Percentiles rank a stretch among this genome's conserved stretches.
Evolutionary conservation across 2,329 filamentous ascomycete species (phyloP).

Genomic region (Graphilbum fragrans): DNA sequence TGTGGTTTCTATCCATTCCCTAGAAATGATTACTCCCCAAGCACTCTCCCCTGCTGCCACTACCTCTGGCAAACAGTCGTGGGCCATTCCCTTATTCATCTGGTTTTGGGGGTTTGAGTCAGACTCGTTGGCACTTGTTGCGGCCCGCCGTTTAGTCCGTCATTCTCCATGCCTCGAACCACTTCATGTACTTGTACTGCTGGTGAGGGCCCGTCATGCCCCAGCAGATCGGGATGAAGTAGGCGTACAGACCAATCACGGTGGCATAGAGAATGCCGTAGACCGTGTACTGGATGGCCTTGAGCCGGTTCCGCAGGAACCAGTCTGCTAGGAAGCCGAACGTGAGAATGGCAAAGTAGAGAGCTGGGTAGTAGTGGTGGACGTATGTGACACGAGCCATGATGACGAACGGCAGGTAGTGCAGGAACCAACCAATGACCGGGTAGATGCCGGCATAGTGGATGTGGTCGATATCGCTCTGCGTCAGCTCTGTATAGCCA

Average conservation of each 20-base stretch:
- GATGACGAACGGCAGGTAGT: slow-evolving; percentile 89
- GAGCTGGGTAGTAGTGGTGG: slow-evolving; percentile 96
- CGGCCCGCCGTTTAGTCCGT: slow-evolving; percentile 51
- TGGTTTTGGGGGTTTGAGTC: too few relatives aligned
- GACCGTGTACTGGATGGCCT: slow-evolving; percentile 51
- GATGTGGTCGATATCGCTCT: slow-evolving; percentile 78
- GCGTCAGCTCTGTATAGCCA: slow-evolving; percentile 73
- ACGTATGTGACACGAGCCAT: slow-evolving; percentile 99
- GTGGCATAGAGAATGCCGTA: slow-evolving; percentile 63
- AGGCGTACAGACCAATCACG: slow-evolving; percentile 71
- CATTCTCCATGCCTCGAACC: slow-evolving; percentile 81
- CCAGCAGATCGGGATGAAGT: slow-evolving; percentile 91
- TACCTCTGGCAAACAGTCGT: too few relatives aligned
- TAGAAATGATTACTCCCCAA: too few relatives aligned
- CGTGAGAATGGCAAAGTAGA: slow-evolving; percentile 90
- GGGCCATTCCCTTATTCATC: too few relatives aligned
- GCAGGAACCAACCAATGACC: slow-evolving; percentile 84
- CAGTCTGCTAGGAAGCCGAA: slow-evolving; percentile 86
- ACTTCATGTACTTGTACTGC: slow-evolving; percentile 86
- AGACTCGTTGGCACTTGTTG: too few relatives aligned
- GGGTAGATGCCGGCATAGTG: slow-evolving; percentile 91
- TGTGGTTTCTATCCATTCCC: background rate
- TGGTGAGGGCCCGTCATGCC: slow-evolving; percentile 80
- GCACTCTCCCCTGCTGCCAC: too few relatives aligned
- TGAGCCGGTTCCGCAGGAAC: slow-evolving; percentile 56